Evolutionary conservation across 768 basidiomycete species (phyloP).

Genomic region (button mushroom (Agaricus bisporus)): DNA sequence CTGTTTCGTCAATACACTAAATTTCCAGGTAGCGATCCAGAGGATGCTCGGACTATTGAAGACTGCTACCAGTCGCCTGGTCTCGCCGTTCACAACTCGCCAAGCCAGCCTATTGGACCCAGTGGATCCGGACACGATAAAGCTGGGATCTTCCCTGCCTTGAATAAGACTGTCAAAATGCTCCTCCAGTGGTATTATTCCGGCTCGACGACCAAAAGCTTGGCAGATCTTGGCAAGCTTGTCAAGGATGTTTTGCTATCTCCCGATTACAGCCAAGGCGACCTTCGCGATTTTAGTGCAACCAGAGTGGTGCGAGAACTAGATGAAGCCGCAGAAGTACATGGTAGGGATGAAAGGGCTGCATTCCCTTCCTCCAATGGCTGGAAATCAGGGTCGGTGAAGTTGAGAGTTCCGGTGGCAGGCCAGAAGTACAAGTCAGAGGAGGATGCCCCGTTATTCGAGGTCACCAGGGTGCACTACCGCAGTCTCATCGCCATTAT

Average conservation of each 20-base stretch:
- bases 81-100: background rate
- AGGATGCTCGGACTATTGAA: background rate
- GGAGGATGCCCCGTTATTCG: conserved; percentile 13
- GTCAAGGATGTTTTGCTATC: conserved; percentile 18
- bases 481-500: conserved; percentile 10
- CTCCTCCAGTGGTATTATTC: background rate
- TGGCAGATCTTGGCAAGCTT: conserved; percentile 1
- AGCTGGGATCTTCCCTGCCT: background rate
- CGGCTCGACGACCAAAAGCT: background rate
- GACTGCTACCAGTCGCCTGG: background rate
- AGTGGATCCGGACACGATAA: no score
- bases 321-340: background rate
- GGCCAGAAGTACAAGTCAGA: conserved; percentile 13
- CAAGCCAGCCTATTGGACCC: background rate
- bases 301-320: background rate
- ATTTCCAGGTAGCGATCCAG: background rate
- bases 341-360: background rate
- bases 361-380: conserved; percentile 11
- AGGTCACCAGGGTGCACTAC: conserved; percentile 13
- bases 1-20: background rate
- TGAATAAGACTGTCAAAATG: background rate
- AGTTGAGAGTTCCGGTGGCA: conserved; percentile 20
- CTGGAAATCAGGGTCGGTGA: conserved; percentile 18
- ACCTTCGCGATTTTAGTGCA: conserved; percentile 15
- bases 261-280: conserved; percentile 16